Conservation (phyloP, 768 basidiomycete species). For the Dentipellis sp. region DNA sequence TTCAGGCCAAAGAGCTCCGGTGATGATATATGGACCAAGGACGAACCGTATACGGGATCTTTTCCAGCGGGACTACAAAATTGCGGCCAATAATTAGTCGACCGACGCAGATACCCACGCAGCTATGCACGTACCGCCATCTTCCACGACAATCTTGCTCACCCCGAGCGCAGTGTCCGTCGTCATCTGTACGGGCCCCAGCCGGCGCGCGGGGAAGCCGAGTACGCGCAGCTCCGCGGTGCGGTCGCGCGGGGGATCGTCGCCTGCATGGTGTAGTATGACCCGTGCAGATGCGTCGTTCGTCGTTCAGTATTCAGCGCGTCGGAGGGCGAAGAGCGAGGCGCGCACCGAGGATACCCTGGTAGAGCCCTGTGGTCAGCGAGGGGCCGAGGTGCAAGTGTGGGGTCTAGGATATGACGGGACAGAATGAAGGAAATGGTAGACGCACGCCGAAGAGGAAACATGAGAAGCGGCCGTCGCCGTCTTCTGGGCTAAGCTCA, state of each 20-base stretch:
- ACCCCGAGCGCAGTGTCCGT: constrained; percentile 96
- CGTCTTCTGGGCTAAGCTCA: constrained; percentile 68
- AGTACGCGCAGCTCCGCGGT: constrained; percentile 80
- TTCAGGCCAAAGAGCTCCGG: neutral
- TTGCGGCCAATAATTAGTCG: neutral
- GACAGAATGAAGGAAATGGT: neutral
- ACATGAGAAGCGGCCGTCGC: constrained; percentile 65
- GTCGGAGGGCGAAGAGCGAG: neutral
- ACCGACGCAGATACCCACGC: neutral
- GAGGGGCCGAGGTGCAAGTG: neutral
- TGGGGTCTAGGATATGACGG: neutral
- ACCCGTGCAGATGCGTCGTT: neutral
- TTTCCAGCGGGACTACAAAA: constrained; percentile 45
- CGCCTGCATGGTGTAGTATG: constrained; percentile 39
- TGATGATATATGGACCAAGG: no score
- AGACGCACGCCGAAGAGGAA: constrained; percentile 81
- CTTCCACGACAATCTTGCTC: constrained; percentile 72
- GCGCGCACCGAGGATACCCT: constrained; percentile 53
- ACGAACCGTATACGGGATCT: constrained; percentile 67
- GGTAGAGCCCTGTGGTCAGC: neutral
- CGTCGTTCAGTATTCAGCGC: neutral
- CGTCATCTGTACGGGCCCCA: constrained; percentile 93
- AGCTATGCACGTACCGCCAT: constrained; percentile 38
- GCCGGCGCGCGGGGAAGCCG: constrained; percentile 80
- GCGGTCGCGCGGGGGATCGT: constrained; percentile 92